Evolutionary conservation across 2,329 filamentous ascomycete species (phyloP), one percentile per base, ranked within the genome.

Genomic region (Clathrospora elynae): DNA sequence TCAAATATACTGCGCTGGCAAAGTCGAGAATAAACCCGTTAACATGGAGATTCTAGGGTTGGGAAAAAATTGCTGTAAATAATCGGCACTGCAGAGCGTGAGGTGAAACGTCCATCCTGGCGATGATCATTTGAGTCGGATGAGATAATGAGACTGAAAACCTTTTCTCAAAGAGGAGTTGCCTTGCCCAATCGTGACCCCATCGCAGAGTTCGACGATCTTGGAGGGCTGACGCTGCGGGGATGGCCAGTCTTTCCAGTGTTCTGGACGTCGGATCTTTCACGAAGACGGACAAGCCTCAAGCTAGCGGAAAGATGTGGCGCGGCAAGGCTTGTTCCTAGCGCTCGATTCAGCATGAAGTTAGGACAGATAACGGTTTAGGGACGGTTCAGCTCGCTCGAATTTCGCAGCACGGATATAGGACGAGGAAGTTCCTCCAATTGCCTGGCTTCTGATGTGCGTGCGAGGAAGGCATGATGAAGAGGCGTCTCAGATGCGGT

Each of bases 251-350:
- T 17, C 30, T 25, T 25, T 34, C 30, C 28, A 40, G 34, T 40
- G 35, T 34, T 40, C 35, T 45, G 46, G 46, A 35, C 33, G 23
- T 29, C 31, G 35, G 35, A 29, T 12, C 14, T 16, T 35, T 23
- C 19, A 36, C 40, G 35, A 35, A 29, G 20, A 19, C 13, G 25
- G 36, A 20, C 32, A 45, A 41, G 46, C 42, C 24, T 20, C 16
- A 28, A 32, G 12, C 14, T 31, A 31, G 32, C 26, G 29, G 41
- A 12, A 18, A 14, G 28, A 35, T 20, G 16, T 30, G 25, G 41
- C 30, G 22, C 16, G 11, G 16, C 29, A 41, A 46, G 36, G 42
- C 42, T 46, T 41, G 36, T 41, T 31, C 19, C 25, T 33, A 20
- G 36, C 26, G 32, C 20, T 35, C 26, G 16, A 13, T 23, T n/a